These are phyloP conservation scores for Dactylellina leptospora DNA, from an alignment of 2,329 filamentous ascomycete species.

Conservation along the genomic window DNA sequence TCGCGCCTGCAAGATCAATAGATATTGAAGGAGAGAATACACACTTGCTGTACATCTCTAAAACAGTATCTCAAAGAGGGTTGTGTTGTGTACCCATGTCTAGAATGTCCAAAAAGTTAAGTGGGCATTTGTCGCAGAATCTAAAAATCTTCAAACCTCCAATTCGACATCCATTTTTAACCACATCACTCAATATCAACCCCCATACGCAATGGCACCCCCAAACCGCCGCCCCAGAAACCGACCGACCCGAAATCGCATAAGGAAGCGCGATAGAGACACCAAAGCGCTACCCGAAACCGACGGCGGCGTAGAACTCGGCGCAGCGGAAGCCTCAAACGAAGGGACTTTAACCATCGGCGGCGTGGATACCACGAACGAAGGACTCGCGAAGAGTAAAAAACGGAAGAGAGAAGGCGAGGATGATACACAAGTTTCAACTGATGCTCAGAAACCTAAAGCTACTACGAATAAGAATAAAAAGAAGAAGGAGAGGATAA, in stretches of 20 bases:
- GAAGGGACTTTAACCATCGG: constrained; percentile 25
- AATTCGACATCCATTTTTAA: neutral
- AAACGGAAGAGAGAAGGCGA: constrained; percentile 22
- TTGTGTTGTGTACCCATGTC: no score
- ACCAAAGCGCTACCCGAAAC: constrained; percentile 29
- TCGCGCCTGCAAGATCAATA: no score
- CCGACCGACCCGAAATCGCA: constrained; percentile 14
- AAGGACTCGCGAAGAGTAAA: constrained; percentile 20
- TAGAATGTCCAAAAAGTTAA: no score
- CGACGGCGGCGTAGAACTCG: constrained; percentile 4
- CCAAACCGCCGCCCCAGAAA: constrained; percentile 12
- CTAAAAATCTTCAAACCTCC: constrained; percentile 15
- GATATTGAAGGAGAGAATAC: no score
- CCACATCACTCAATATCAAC: neutral
- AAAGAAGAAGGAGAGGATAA: constrained; percentile 32
- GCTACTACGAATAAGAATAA: constrained; percentile 26
- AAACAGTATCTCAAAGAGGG: no score
- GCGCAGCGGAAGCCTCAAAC: neutral
- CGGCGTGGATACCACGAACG: constrained; percentile 34
- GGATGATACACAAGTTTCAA: neutral
- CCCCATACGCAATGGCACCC: constrained; percentile 23
- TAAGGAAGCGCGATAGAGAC: constrained; percentile 23
- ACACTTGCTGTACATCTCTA: no score
- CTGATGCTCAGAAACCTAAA: neutral
- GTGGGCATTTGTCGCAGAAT: constrained; percentile 35